Percentiles rank a stretch among this genome's conserved stretches.
These are phyloP conservation scores for Paspalum vaginatum DNA, from an alignment of 176 grass and related monocot genomes.

Conservation along the genomic window DNA sequence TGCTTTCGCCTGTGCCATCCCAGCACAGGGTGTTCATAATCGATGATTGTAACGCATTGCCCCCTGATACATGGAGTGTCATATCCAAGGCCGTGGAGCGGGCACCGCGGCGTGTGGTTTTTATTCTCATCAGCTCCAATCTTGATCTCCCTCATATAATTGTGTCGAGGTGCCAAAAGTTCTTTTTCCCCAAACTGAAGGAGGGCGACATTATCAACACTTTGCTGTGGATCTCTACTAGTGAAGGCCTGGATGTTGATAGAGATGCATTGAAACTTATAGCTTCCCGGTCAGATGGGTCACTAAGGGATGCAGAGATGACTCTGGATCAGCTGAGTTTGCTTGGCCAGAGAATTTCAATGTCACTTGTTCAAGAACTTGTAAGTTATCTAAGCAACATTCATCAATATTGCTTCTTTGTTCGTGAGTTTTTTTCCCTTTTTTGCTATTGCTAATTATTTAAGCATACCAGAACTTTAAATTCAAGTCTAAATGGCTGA, in stretches of 20 bases:
- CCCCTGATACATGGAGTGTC: constrained; percentile 66
- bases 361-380: constrained; percentile 92
- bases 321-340: constrained; percentile 94
- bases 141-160: constrained; percentile 89
- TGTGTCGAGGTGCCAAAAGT: constrained; percentile 90
- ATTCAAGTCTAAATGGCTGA: background rate
- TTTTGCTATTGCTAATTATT: constrained; percentile 15
- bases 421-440: background rate
- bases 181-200: constrained; percentile 90
- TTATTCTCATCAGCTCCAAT: constrained; percentile 71
- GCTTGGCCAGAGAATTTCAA: constrained; percentile 87
- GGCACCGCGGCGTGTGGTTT: constrained; percentile 65
- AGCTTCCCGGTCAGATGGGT: constrained; percentile 90
- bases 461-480: constrained; percentile 16
- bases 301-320: constrained; percentile 93
- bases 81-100: constrained; percentile 77
- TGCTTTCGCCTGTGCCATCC: constrained; percentile 49
- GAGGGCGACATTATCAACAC: constrained; percentile 82
- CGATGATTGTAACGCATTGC: constrained; percentile 77
- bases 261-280: constrained; percentile 92
- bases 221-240: constrained; percentile 89
- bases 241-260: constrained; percentile 87
- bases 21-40: constrained; percentile 76
- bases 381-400: constrained; percentile 57
- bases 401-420: constrained; percentile 25